Evolutionary conservation across 306 rosid genomes (phyloP).

Genomic region (Lagenaria siceraria): DNA sequence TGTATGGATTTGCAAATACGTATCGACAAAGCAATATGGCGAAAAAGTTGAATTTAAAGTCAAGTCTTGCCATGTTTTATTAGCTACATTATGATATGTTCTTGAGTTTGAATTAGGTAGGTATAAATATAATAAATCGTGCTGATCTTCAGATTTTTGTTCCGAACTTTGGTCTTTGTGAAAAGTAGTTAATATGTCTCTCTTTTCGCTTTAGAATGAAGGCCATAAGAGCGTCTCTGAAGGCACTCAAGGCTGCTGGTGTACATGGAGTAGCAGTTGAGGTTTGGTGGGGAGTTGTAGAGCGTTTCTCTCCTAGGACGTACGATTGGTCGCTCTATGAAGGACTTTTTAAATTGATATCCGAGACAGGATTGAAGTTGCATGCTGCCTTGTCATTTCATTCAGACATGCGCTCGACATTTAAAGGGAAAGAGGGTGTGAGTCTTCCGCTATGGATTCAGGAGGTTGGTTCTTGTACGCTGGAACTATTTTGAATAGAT

Average conservation of each 20-base stretch:
- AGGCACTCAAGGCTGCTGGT: conserved; percentile 31
- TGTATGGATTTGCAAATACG: background rate
- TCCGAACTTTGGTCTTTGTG: background rate
- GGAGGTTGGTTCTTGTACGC: conserved; percentile 15
- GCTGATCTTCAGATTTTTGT: background rate
- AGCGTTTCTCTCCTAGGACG: conserved; percentile 22
- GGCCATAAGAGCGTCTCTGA: conserved; percentile 23
- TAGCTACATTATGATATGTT: background rate
- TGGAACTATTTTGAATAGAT: background rate
- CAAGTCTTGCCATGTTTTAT: background rate
- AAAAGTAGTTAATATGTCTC: background rate
- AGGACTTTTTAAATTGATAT: conserved; percentile 19
- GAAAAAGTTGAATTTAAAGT: background rate
- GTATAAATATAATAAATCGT: background rate
- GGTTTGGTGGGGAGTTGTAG: conserved; percentile 34
- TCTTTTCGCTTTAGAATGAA: conserved; percentile 20
- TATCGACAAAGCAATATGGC: too few relatives aligned
- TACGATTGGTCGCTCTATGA: conserved; percentile 28
- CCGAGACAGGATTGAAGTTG: conserved; percentile 23
- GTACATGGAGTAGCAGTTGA: conserved; percentile 34
- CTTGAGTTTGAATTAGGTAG: background rate
- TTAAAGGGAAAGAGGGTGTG: conserved; percentile 17
- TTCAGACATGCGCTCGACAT: conserved; percentile 13
- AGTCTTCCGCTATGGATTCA: conserved; percentile 28
- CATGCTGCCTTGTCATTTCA: conserved; percentile 34